A percentile compares a stretch with the other conserved stretches of the same genome.
Conservation (phyloP, 2,329 filamentous ascomycete species). For the Pleoardoris graminearum region DNA sequence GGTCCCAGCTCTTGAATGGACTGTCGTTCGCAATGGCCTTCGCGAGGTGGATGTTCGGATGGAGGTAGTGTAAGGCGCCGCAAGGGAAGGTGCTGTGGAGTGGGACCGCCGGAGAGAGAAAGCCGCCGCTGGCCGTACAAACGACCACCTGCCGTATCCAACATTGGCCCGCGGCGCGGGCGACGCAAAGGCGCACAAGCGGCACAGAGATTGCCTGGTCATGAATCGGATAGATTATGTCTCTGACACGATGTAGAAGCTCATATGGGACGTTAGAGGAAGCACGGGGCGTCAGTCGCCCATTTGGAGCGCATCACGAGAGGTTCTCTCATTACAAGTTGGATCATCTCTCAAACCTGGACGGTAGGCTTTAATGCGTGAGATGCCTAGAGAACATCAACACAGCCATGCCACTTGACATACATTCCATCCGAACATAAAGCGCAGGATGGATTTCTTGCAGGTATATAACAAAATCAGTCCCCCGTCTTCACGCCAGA, state of each 20-base stretch:
- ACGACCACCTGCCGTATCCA: conserved; percentile 16
- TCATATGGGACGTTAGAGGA: not conserved
- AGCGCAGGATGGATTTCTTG: conserved; percentile 2
- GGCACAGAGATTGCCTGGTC: not conserved
- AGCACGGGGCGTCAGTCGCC: conserved; percentile 5
- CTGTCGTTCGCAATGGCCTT: conserved; percentile 5
- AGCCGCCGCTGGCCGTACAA: conserved; percentile 10
- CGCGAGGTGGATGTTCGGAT: not conserved
- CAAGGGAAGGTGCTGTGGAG: conserved; percentile 11
- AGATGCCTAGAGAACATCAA: conserved; percentile 1
- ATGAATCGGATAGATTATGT: conserved; percentile 2
- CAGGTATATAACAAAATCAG: conserved; percentile 10
- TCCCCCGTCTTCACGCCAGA: conserved; percentile 8
- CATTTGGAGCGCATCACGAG: conserved; percentile 2
- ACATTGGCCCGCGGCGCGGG: conserved; percentile 1
- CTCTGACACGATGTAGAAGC: not conserved
- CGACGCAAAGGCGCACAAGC: not conserved
- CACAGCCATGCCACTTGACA: not conserved
- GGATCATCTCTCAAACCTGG: not conserved
- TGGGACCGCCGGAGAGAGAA: conserved; percentile 11
- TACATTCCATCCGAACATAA: not conserved
- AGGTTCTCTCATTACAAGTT: not conserved
- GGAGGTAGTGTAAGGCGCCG: conserved; percentile 3
- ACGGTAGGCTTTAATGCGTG: not conserved
- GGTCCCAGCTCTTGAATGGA: not conserved